Evolutionary conservation across 805 yeast species (phyloP).

Genomic region (Huiozyma sinensis): DNA sequence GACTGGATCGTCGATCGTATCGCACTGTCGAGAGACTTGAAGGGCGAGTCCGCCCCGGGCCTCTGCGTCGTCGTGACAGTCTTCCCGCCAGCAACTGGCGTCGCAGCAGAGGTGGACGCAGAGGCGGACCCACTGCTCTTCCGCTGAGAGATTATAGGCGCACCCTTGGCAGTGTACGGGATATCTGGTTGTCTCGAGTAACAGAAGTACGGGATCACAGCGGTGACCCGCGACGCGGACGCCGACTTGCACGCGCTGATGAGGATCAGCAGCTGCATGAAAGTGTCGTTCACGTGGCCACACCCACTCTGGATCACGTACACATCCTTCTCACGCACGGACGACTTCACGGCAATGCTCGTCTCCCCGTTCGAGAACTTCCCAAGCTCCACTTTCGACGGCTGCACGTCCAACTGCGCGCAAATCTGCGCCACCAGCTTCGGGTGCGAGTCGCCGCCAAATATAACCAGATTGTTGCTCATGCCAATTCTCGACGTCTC

Average conservation of each 20-base stretch:
- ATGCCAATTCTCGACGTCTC: slow-evolving; percentile 1
- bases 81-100: slow-evolving; percentile 17
- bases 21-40: slow-evolving; percentile 11
- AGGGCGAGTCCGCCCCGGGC: slow-evolving; percentile 16
- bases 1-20: slow-evolving; percentile 14
- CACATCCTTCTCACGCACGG: slow-evolving; percentile 94
- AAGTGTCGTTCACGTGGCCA: slow-evolving; percentile 79
- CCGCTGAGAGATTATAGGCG: slow-evolving; percentile 42
- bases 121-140: slow-evolving; percentile 12
- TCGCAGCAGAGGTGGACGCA: slow-evolving; percentile 3
- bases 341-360: slow-evolving; percentile 70
- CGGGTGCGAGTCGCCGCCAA: slow-evolving; percentile 89
- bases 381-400: slow-evolving; percentile 53
- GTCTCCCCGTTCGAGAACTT: slow-evolving; percentile 90
- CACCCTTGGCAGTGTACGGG: slow-evolving; percentile 70
- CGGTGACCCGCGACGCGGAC: slow-evolving; percentile 79
- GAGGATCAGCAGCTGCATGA: slow-evolving; percentile 72
- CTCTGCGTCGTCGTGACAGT: slow-evolving; percentile 3
- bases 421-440: slow-evolving; percentile 66
- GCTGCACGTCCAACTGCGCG: slow-evolving; percentile 59
- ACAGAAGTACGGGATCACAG: slow-evolving; percentile 87
- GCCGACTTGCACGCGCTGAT: slow-evolving; percentile 91
- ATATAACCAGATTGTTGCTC: slow-evolving; percentile 46
- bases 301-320: slow-evolving; percentile 80
- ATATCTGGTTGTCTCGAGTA: slow-evolving; percentile 94